Percentiles rank a stretch among this genome's conserved stretches.
Evolutionary conservation across 2,329 filamentous ascomycete genomes (phyloP).

Genomic region (Aspergillus ochraceoroseus): DNA sequence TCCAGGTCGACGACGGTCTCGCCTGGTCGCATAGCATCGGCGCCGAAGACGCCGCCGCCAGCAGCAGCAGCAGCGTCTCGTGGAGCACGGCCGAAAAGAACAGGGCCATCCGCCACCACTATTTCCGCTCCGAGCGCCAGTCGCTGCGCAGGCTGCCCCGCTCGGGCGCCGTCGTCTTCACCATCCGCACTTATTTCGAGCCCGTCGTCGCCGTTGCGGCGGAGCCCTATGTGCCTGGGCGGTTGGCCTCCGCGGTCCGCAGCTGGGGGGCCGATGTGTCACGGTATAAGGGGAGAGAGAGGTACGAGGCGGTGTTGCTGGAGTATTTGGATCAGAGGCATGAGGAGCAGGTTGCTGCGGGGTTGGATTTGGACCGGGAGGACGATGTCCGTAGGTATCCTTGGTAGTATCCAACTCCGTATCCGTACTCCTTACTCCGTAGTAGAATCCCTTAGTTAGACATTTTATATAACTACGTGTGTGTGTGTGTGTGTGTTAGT

Average conservation of each 20-base stretch:
- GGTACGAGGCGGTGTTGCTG: slow-evolving; percentile 66
- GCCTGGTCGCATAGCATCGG: slow-evolving; percentile 75
- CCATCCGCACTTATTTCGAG: slow-evolving; percentile 74
- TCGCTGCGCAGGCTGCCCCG: slow-evolving; percentile 59
- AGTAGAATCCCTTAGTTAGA: too few species aligned
- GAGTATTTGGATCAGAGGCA: slow-evolving; percentile 73
- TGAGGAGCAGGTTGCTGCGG: slow-evolving; percentile 63
- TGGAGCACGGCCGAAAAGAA: slow-evolving; percentile 76
- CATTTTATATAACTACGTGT: too few species aligned
- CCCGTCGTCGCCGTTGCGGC: slow-evolving; percentile 62
- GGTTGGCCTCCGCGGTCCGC: slow-evolving; percentile 69
- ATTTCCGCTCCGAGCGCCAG: slow-evolving; percentile 72
- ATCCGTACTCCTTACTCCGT: background rate
- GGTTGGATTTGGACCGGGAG: slow-evolving; percentile 59
- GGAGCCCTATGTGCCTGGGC: slow-evolving; percentile 71
- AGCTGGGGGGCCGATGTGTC: slow-evolving; percentile 78
- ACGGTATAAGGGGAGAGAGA: slow-evolving; percentile 71
- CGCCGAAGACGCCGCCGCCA: slow-evolving; percentile 59
- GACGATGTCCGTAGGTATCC: slow-evolving; percentile 61
- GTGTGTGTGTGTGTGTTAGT: too few species aligned
- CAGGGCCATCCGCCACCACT: slow-evolving; percentile 66
- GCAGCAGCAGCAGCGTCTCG: too few species aligned
- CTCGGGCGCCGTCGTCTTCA: slow-evolving; percentile 62
- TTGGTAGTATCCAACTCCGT: too few species aligned
- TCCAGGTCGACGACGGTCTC: slow-evolving; percentile 75